Evolutionary conservation across 139 green algal species (phyloP).

Genomic region (Coelastrella sp.): DNA sequence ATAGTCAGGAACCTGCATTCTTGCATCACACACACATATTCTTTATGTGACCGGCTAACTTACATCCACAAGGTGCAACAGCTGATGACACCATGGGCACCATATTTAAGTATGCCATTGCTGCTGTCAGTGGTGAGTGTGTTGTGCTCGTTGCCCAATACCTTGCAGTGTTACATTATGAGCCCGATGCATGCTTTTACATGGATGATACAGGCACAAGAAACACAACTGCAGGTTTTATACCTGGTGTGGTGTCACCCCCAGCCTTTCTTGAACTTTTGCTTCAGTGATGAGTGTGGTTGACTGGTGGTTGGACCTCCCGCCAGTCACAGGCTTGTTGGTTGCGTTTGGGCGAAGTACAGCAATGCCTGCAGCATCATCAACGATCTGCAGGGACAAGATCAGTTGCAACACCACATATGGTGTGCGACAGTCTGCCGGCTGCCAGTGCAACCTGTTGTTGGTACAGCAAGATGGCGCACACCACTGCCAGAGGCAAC

Average conservation of each 20-base stretch:
- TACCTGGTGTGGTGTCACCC: constrained; percentile 4
- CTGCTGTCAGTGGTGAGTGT: background rate
- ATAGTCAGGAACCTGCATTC: constrained; percentile 31
- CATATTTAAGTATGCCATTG: background rate
- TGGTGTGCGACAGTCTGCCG: background rate
- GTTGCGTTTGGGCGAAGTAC: background rate
- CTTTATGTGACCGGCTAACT: too few relatives aligned
- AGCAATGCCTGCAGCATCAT: constrained; percentile 9
- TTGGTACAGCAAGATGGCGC: background rate
- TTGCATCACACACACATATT: too few relatives aligned
- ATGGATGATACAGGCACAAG: too few relatives aligned
- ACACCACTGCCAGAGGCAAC: background rate
- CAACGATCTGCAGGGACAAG: background rate
- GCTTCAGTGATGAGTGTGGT: background rate
- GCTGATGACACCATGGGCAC: too few relatives aligned
- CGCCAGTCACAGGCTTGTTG: background rate
- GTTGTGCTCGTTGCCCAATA: background rate
- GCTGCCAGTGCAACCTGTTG: too few relatives aligned
- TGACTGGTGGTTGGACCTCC: background rate
- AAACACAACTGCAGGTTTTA: too few relatives aligned
- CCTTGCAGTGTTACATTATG: too few relatives aligned
- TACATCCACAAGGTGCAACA: too few relatives aligned
- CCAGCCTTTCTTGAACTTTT: background rate
- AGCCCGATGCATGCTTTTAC: too few relatives aligned
- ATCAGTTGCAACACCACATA: background rate